These are phyloP conservation scores for Craterostigma plantagineum DNA, from an alignment of 257 asterid genomes.

Conservation along the genomic window DNA sequence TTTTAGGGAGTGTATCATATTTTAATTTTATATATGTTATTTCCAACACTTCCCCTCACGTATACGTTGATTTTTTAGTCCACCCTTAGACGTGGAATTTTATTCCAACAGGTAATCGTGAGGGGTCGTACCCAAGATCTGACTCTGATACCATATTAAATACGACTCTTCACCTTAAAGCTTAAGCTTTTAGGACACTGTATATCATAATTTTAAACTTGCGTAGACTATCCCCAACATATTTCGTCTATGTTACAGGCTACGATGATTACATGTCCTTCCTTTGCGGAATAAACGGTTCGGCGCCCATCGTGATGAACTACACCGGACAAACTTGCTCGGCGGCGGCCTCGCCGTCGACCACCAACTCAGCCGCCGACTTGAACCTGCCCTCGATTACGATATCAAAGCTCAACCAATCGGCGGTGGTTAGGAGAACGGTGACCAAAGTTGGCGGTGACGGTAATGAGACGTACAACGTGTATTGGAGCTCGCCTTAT, in stretches of 20 bases:
- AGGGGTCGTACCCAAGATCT: too few relatives aligned
- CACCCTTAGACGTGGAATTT: too few relatives aligned
- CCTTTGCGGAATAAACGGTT: constrained; percentile 89
- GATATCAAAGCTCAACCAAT: constrained; percentile 51
- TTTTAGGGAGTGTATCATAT: too few relatives aligned
- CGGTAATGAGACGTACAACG: constrained; percentile 58
- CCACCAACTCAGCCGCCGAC: constrained; percentile 18
- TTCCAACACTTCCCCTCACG: too few relatives aligned
- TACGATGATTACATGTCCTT: constrained; percentile 63
- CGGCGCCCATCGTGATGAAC: constrained; percentile 50
- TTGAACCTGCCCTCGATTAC: constrained; percentile 90
- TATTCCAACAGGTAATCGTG: too few relatives aligned
- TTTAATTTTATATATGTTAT: too few relatives aligned
- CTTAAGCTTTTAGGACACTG: too few relatives aligned
- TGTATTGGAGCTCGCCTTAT: constrained; percentile 81
- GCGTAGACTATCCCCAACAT: too few relatives aligned
- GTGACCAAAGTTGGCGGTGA: constrained; percentile 42
- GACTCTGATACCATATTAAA: too few relatives aligned
- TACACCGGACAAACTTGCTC: constrained; percentile 77
- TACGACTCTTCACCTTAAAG: too few relatives aligned
- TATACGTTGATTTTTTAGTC: too few relatives aligned
- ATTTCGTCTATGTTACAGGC: constrained; percentile 58
- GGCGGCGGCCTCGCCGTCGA: constrained; percentile 17
- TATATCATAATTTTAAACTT: too few relatives aligned
- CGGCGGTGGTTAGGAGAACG: constrained; percentile 34